Evolutionary conservation across 768 basidiomycete genomes (phyloP), one percentile per base, ranked within the genome.

Genomic region (Lepiota subincarnata): DNA sequence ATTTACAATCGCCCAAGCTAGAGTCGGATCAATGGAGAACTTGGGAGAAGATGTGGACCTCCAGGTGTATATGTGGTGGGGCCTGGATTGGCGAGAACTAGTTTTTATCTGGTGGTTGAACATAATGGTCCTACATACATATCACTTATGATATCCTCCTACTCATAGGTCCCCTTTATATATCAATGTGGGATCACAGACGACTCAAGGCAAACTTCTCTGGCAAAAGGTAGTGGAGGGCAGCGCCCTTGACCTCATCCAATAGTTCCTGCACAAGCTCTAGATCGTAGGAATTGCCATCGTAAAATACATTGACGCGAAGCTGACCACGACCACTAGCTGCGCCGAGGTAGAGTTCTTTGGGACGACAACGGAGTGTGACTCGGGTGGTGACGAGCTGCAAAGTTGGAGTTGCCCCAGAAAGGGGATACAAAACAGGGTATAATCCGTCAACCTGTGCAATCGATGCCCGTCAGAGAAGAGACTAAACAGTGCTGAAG

Each of bases 21-120:
- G 57, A 65, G n/a, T 69, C 66, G 41, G 56, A 56, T 22, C 76
- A 70, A 47, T 74, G 89, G 88, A 73, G 67, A 46, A 69, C 74
- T 16, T 92, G 87, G 86, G 82, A 86, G 66, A 80, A 69, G 57
- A 73, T 72, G 59, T 89, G 83, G 84, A 65, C 64, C 28, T 64
- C 61, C 19, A 74, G 74, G 20, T 92, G 89, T 65, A 72, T 90
- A 16, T 92, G 89, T 68, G 86, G 86, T 22, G 89, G 89, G 8
- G 60, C 66, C 8, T 91, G 88, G 89, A 26, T 41, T 28, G 35
- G 46, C 35, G 45, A 37, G 34, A 47, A 28, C 18, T 37, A n/a
- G 19, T 38, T 49, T 6, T 34, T 22, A 24, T 5, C 13, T 26
- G 3, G 45, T 51, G 18, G 7, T 41, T 38, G 2, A 36, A 26